phyloP scores from a whole-genome alignment of 495 filamentous ascomycete species.

The Aspergillus carlsbadensis region DNA sequence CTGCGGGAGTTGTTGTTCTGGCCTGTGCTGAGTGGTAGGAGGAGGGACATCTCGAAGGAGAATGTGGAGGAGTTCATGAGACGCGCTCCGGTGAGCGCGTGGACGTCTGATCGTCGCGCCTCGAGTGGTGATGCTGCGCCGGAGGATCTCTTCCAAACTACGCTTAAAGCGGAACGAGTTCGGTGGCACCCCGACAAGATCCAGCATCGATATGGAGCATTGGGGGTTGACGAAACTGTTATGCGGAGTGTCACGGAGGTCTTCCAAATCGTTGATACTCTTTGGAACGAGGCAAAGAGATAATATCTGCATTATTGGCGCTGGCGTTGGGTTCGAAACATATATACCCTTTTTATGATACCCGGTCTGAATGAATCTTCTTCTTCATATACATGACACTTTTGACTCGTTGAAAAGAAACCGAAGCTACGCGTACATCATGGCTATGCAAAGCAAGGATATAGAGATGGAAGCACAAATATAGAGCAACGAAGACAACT shows the following conservation, averaged over 20 bases:
- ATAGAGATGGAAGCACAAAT: neutral
- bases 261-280: slow-evolving; percentile 83
- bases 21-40: slow-evolving; percentile 68
- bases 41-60: slow-evolving; percentile 59
- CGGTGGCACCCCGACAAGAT: slow-evolving; percentile 99
- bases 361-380: neutral
- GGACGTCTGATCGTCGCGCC: neutral
- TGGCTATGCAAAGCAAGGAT: slow-evolving; percentile 22
- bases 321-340: neutral
- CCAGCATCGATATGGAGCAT: slow-evolving; percentile 77
- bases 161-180: slow-evolving; percentile 82
- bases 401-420: slow-evolving; percentile 14
- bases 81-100: slow-evolving; percentile 35
- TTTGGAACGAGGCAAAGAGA: slow-evolving; percentile 65
- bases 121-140: slow-evolving; percentile 19
- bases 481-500: neutral
- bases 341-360: slow-evolving; percentile 12
- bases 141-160: slow-evolving; percentile 41
- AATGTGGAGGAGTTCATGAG: slow-evolving; percentile 64
- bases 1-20: slow-evolving; percentile 63
- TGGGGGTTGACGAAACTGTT: slow-evolving; percentile 61
- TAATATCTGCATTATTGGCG: slow-evolving; percentile 14
- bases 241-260: slow-evolving; percentile 83
- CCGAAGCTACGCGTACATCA: slow-evolving; percentile 19
- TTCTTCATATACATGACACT: slow-evolving; percentile 5